Base-by-base conservation (phyloP, 345 rosid genomes). In the Camelina sativa region DNA sequence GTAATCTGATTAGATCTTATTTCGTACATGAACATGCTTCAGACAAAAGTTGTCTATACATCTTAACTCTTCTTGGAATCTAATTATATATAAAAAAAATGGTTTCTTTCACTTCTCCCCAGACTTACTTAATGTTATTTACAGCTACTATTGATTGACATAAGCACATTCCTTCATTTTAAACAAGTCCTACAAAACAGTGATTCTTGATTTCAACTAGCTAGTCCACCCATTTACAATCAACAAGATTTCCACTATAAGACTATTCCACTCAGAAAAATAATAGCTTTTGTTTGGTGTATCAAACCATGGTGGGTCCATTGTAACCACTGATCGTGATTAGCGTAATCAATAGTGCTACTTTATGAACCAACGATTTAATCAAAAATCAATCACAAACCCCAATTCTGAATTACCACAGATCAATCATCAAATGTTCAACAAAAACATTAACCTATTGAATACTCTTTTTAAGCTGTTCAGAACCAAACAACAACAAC, bases 31-130 rank as follows among this genome's bases (percentile, higher is more conserved):
- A 61, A 52, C 81, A 68, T 62, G 73, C 58, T 51, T 58, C 70
- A 62, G 70, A 69, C 80, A 76, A 69, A 76, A 76, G 25, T 46
- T 69, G 71, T 67, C 63, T 67, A 59, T 15, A 58, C 47, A 48
- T 66, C 6, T 58, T 0, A 67, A 75, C 73, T 67, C 53, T 19
- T 75, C 2, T 40, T 38, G 10, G 55, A 67, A 51, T 51, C 67
- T 66, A 10, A 60, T 19, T 1, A 57, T 58, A 52, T 5, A 17
- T n/a, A 57, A 20, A 52, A 52, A 7, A 40, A 61, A 44, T 16
- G 52, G 37, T 9, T 70, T 11, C 46, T 61, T 48, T 60, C 68
- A 67, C 73, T 60, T 75, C 38, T 67, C 35, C 67, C 67, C 19
- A 66, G 37, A 67, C 16, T 10, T 10, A 67, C 16, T 10, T 10